Percentiles rank a stretch among this genome's conserved stretches.
These are phyloP conservation scores for Puccinellia tenuiflora DNA, from an alignment of 176 grass and related monocot species.

Conservation along the genomic window DNA sequence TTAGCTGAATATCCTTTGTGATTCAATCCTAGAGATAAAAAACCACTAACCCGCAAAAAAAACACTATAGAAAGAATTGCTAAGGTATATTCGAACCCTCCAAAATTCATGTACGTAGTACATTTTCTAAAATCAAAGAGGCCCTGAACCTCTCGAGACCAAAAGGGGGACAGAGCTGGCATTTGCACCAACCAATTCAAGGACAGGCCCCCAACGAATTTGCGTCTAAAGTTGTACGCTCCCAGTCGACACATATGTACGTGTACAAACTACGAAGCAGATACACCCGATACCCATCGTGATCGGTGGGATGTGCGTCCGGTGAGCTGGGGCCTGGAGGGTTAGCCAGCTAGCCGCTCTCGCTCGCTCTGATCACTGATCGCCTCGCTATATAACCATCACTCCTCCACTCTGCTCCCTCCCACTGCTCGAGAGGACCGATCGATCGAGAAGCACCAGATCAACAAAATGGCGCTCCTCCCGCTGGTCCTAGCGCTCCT, in stretches of 20 bases:
- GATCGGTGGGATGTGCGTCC: neutral
- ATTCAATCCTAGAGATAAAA: too few relatives aligned
- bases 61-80: too few relatives aligned
- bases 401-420: slow-evolving; percentile 33
- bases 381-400: slow-evolving; percentile 29
- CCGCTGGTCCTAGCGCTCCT: slow-evolving; percentile 34
- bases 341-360: neutral
- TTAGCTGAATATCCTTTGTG: too few relatives aligned
- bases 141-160: slow-evolving; percentile 14
- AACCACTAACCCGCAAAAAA: too few relatives aligned
- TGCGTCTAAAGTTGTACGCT: neutral
- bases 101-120: too few relatives aligned
- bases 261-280: neutral
- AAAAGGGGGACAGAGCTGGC: neutral
- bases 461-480: slow-evolving; percentile 28
- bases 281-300: neutral
- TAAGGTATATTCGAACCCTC: too few relatives aligned
- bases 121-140: too few relatives aligned
- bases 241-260: neutral
- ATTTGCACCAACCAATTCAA: slow-evolving; percentile 28
- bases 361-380: neutral
- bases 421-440: slow-evolving; percentile 39
- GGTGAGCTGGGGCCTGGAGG: slow-evolving; percentile 6
- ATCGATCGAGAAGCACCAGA: neutral
- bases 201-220: neutral